phyloP scores from a whole-genome alignment of 1,284 basidiomycete genomes.

The Afroboletus lepidellus region DNA sequence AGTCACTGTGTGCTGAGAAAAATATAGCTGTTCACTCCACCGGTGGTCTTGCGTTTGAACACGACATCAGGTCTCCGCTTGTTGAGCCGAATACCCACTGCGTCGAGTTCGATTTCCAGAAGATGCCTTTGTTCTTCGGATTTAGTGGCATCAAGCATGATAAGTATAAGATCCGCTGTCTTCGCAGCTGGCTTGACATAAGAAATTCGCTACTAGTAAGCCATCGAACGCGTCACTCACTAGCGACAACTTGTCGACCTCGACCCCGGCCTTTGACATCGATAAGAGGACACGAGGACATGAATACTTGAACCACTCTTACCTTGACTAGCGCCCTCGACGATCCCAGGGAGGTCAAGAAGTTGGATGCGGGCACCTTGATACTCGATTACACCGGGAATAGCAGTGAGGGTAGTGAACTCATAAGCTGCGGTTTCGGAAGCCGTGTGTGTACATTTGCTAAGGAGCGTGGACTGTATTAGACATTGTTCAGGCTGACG shows the following conservation, averaged over 20 bases:
- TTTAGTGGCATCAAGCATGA: slow-evolving; percentile 97
- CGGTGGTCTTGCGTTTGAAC: slow-evolving; percentile 84
- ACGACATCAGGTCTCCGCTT: slow-evolving; percentile 85
- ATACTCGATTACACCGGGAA: slow-evolving; percentile 93
- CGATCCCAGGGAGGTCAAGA: slow-evolving; percentile 95
- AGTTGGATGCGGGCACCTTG: slow-evolving; percentile 92
- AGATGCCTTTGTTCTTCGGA: slow-evolving; percentile 88
- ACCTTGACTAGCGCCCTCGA: slow-evolving; percentile 93
- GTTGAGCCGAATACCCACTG: slow-evolving; percentile 95
- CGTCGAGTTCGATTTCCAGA: slow-evolving; percentile 91
- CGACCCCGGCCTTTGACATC: slow-evolving; percentile 72
- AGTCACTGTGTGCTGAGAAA: neutral
- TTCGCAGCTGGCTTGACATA: slow-evolving; percentile 65
- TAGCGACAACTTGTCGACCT: slow-evolving; percentile 93
- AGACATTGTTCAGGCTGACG: slow-evolving; percentile 9
- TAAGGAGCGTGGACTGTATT: slow-evolving; percentile 84
- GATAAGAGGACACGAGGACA: neutral
- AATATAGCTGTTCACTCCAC: slow-evolving; percentile 65
- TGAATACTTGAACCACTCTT: neutral
- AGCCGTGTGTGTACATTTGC: slow-evolving; percentile 88
- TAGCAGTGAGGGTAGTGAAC: slow-evolving; percentile 93
- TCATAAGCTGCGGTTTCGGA: slow-evolving; percentile 93
- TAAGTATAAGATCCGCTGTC: slow-evolving; percentile 92
- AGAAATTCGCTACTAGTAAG: slow-evolving; percentile 1
- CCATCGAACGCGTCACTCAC: slow-evolving; percentile 38